Conservation (phyloP, 768 basidiomycete genomes). For the Roridomyces roridus region DNA sequence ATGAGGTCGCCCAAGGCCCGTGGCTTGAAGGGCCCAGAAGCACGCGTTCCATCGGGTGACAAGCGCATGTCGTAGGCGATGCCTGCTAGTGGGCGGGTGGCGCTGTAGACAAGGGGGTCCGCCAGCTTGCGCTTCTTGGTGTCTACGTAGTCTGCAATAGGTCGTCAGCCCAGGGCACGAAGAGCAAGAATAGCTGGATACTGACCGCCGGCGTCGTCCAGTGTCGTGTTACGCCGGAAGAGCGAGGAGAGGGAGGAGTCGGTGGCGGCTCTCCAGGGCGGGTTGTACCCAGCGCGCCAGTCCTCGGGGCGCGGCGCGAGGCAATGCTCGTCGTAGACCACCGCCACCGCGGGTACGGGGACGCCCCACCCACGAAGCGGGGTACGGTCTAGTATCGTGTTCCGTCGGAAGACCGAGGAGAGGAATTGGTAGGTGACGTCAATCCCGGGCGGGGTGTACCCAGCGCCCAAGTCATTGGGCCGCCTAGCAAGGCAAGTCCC, state of each 20-base stretch:
- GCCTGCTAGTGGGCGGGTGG: neutral
- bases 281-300: slow-evolving; percentile 26
- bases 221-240: slow-evolving; percentile 15
- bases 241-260: slow-evolving; percentile 12
- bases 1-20: slow-evolving; percentile 38
- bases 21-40: slow-evolving; percentile 8
- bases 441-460: too few relatives aligned
- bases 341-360: neutral
- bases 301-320: slow-evolving; percentile 23
- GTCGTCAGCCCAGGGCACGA: too few relatives aligned
- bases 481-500: too few relatives aligned
- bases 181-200: neutral
- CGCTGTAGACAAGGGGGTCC: neutral
- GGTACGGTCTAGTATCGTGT: too few relatives aligned
- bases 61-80: slow-evolving; percentile 15
- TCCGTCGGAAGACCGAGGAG: too few relatives aligned
- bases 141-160: slow-evolving; percentile 3
- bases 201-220: slow-evolving; percentile 12
- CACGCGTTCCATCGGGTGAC: slow-evolving; percentile 1
- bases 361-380: slow-evolving; percentile 3
- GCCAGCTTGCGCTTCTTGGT: slow-evolving; percentile 7
- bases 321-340: slow-evolving; percentile 15
- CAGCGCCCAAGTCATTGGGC: too few relatives aligned
- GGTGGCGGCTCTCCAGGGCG: slow-evolving; percentile 11
- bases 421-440: too few relatives aligned